Evolutionary conservation across 345 rosid species (phyloP), one percentile per base, ranked within the genome.

Genomic region (Angophora floribunda): DNA sequence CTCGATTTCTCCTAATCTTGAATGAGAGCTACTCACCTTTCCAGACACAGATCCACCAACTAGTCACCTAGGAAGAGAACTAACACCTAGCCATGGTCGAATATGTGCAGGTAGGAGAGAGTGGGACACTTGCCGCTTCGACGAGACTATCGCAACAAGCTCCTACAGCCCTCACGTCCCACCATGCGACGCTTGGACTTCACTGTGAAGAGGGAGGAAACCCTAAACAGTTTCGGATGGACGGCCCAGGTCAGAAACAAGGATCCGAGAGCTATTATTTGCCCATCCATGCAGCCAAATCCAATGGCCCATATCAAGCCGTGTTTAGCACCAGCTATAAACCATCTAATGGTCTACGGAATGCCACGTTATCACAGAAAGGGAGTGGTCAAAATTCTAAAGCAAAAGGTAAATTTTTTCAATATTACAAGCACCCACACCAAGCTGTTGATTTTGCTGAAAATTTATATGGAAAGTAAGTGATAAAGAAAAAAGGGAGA

Each of bases 21-120:
- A 55, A 55, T 22, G 26, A 55, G 61, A 55, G 28, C 26, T 0
- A 55, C 8, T 55, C 61, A 55, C 61, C 61, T 55, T 55, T 55
- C 0, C 22, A 2, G 61, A 21, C 0, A 0, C 9, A 22, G 61
- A 22, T 55, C 0, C 28, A 55, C 28, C 28, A 55, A 55, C 26
- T 55, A 12, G 12, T 26, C 28, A 0, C 22, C 2, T 2, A 55
- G 22, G 0, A 55, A 55, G 61, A 22, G 61, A 55, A 55, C 21
- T 21, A 55, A 55, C 28, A 55, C 22, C 28, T 55, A 55, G 4
- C 28, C 61, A 55, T 0, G 28, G 12, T 0, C 2, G 61, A 55
- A 55, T 55, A 55, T 55, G 28, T 55, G 61, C 12, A 55, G 28
- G 28, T 55, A 11, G 61, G 61, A 55, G 28, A 55, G 28, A 55